These are phyloP conservation scores for Pachyrhizus erosus DNA, from an alignment of 306 rosid genomes.

Conservation along the genomic window DNA sequence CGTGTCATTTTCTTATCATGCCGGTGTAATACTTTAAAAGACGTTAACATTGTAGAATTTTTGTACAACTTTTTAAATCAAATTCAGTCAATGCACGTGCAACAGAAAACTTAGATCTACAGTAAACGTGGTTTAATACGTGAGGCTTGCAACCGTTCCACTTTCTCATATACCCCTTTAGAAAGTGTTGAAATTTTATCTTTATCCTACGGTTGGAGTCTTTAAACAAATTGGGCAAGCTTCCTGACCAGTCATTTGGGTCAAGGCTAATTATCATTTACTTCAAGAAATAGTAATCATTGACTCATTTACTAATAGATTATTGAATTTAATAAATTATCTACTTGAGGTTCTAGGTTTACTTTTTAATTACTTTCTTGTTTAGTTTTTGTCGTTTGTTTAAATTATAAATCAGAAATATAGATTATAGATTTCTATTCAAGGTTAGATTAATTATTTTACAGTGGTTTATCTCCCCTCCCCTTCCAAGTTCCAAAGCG, in stretches of 20 bases:
- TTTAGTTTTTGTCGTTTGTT: not conserved
- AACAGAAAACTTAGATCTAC: conserved; percentile 2
- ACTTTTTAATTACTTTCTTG: not conserved
- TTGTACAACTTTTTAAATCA: not conserved
- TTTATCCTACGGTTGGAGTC: not conserved
- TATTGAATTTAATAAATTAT: not conserved
- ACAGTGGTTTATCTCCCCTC: too few species aligned
- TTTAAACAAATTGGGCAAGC: not conserved
- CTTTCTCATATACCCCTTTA: not conserved
- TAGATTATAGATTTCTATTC: not conserved
- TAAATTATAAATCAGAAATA: not conserved
- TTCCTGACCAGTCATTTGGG: not conserved
- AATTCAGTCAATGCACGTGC: conserved; percentile 45
- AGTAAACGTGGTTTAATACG: not conserved
- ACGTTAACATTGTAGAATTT: not conserved
- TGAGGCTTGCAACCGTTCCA: not conserved
- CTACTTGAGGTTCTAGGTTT: not conserved
- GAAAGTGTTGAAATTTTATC: not conserved
- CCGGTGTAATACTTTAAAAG: not conserved
- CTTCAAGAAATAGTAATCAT: not conserved
- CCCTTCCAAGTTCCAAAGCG: too few species aligned
- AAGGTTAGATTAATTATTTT: too few species aligned
- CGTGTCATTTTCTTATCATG: not conserved
- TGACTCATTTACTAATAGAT: not conserved
- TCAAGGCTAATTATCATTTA: not conserved